These are phyloP conservation scores for Breviolum minutum DNA, from an alignment of 73 alveolate genomes.

Conservation along the genomic window DNA sequence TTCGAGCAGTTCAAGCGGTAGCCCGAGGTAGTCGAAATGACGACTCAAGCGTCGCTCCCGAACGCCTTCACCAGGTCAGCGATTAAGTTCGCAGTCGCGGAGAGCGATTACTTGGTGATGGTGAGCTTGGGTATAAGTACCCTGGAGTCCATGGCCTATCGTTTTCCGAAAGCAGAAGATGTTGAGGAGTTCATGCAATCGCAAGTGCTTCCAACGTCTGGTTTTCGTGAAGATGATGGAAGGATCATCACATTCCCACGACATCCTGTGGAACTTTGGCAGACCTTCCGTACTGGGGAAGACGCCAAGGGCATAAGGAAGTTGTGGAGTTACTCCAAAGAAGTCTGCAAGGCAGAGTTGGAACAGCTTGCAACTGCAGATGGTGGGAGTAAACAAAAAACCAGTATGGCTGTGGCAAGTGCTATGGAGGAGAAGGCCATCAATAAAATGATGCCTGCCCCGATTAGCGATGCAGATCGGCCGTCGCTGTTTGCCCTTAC, in stretches of 20 bases:
- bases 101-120: not conserved
- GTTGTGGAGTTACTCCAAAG: slow-evolving; percentile 19
- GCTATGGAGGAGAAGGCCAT: not conserved
- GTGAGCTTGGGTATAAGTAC: not conserved
- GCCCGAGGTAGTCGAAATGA: no score
- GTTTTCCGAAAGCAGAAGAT: not conserved
- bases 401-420: not conserved
- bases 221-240: no score
- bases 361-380: not conserved
- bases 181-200: slow-evolving; percentile 20
- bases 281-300: not conserved
- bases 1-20: no score
- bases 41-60: not conserved
- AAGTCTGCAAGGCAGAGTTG: not conserved
- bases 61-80: slow-evolving; percentile 40
- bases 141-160: not conserved
- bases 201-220: no score
- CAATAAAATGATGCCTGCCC: not conserved
- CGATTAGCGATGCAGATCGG: not conserved
- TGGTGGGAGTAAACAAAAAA: no score
- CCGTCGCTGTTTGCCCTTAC: slow-evolving; percentile 2
- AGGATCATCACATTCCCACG: no score
- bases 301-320: not conserved
- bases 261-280: no score
- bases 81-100: not conserved